Conservation (phyloP, 2,329 filamentous ascomycete species). For the Pseudogymnoascus sp. region DNA sequence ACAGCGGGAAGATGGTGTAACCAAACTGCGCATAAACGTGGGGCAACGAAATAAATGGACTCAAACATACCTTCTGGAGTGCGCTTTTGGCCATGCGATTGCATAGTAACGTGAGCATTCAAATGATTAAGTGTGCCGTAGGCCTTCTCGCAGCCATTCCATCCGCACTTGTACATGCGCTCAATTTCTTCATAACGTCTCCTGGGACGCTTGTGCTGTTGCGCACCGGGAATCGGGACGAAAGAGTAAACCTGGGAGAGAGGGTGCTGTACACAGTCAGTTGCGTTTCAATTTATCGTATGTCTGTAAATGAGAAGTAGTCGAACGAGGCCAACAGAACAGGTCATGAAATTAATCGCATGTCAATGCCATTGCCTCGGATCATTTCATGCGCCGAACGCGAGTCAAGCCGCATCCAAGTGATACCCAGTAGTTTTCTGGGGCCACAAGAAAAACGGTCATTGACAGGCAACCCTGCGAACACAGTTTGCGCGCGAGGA, state of each 20-base stretch:
- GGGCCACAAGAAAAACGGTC: neutral
- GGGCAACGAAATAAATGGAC: neutral
- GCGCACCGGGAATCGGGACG: slow-evolving; percentile 90
- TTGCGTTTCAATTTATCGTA: slow-evolving; percentile 13
- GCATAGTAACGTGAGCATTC: slow-evolving; percentile 98
- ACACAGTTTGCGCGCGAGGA: neutral
- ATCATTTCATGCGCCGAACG: neutral
- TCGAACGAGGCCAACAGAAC: slow-evolving; percentile 6
- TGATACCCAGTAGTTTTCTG: neutral
- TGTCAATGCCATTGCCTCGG: slow-evolving; percentile 1
- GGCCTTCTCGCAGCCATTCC: slow-evolving; percentile 97
- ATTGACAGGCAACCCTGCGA: neutral
- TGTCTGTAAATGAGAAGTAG: slow-evolving; percentile 10
- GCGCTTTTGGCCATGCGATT: slow-evolving; percentile 87
- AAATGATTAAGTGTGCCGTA: slow-evolving; percentile 96
- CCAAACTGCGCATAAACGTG: neutral
- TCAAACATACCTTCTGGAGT: slow-evolving; percentile 82
- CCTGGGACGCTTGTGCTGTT: slow-evolving; percentile 92
- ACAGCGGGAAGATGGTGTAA: neutral
- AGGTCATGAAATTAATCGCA: slow-evolving; percentile 2
- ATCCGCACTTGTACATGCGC: slow-evolving; percentile 99
- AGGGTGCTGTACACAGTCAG: slow-evolving; percentile 33
- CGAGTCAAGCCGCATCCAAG: neutral
- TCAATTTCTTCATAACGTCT: slow-evolving; percentile 97
- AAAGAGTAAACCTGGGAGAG: slow-evolving; percentile 89